Conservation (phyloP, 2,329 filamentous ascomycete species). For the Sarocladiaceae sp. region DNA sequence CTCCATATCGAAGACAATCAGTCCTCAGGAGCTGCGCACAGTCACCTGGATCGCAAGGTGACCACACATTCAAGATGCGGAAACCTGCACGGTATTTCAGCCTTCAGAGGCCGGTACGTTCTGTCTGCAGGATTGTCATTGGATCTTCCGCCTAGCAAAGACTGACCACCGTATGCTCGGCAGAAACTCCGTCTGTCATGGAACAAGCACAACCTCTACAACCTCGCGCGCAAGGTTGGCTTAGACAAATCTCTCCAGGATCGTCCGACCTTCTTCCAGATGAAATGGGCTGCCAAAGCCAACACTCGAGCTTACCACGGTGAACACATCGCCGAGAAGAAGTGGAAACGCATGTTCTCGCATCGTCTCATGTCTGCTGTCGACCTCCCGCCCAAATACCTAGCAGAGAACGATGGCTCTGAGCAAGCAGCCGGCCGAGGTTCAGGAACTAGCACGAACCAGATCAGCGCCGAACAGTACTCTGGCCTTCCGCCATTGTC, state of each 20-base stretch:
- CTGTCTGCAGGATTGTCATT: neutral
- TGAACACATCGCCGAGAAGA: conserved; percentile 85
- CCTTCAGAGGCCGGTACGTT: conserved; percentile 57
- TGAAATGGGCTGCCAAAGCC: conserved; percentile 93
- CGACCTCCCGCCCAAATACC: conserved; percentile 73
- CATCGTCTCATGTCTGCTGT: conserved; percentile 74
- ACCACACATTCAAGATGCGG: conserved; percentile 39
- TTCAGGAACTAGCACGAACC: conserved; percentile 49
- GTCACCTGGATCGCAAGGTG: conserved; percentile 11
- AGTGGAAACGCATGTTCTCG: conserved; percentile 92
- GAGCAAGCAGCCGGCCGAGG: conserved; percentile 79
- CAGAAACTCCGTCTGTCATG: conserved; percentile 93
- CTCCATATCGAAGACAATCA: conserved; percentile 7
- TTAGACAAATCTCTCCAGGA: conserved; percentile 24
- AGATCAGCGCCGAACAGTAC: conserved; percentile 26
- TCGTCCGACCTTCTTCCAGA: conserved; percentile 80
- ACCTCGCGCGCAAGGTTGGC: conserved; percentile 49
- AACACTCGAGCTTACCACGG: conserved; percentile 83
- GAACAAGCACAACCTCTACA: conserved; percentile 97
- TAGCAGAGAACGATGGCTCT: conserved; percentile 76
- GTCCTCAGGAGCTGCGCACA: conserved; percentile 4
- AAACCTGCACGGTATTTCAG: conserved; percentile 57
- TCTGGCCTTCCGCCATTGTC: conserved; percentile 22
- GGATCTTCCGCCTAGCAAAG: neutral
- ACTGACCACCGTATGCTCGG: no score